Conservation (phyloP, 371 early-diverging fungal species). For the Sporodiniella umbellata region DNA sequence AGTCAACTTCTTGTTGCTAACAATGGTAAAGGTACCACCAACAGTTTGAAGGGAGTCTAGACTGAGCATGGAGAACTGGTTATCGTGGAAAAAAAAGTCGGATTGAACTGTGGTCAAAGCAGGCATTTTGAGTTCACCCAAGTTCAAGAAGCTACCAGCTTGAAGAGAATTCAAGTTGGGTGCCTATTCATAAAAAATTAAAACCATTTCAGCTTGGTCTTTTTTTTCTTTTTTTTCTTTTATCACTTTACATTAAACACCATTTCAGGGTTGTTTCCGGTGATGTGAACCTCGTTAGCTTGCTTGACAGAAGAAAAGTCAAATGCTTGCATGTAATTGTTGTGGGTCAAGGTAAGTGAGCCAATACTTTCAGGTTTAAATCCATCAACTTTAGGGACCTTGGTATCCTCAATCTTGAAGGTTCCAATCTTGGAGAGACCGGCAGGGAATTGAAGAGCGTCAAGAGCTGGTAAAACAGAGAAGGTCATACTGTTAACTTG, state of each 20-base stretch:
- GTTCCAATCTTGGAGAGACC: constrained; percentile 35
- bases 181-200: too few species aligned
- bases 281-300: constrained; percentile 32
- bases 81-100: constrained; percentile 53
- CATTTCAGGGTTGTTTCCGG: constrained; percentile 38
- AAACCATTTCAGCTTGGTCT: too few species aligned
- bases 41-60: constrained; percentile 38
- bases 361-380: constrained; percentile 30
- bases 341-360: constrained; percentile 42
- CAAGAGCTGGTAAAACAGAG: constrained; percentile 42
- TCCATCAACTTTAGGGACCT: constrained; percentile 42
- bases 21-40: constrained; percentile 52
- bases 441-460: constrained; percentile 41
- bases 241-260: constrained; percentile 23
- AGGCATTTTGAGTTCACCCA: constrained; percentile 35
- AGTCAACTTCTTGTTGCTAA: constrained; percentile 45
- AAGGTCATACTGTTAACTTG: constrained; percentile 35
- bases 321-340: constrained; percentile 47
- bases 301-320: constrained; percentile 41
- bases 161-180: constrained; percentile 26
- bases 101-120: constrained; percentile 30
- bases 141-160: constrained; percentile 40
- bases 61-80: constrained; percentile 33
- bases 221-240: too few species aligned
- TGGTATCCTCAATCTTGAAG: constrained; percentile 43